Percentiles rank a stretch among this genome's conserved stretches.
Conservation (phyloP, 2,329 filamentous ascomycete genomes). For the Annulohypoxylon truncatum region DNA sequence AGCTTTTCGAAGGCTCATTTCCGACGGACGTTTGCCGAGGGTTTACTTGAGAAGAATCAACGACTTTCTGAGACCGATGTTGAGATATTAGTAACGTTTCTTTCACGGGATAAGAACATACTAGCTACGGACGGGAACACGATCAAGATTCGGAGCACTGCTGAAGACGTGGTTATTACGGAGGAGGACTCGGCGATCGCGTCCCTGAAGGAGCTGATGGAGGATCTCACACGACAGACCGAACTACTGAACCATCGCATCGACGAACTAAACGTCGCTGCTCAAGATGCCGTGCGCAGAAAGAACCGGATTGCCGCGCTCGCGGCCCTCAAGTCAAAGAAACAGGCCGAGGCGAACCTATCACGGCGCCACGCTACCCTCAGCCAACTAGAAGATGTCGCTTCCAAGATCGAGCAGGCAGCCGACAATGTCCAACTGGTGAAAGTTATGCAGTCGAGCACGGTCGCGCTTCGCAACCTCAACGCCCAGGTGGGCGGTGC, state of each 20-base stretch:
- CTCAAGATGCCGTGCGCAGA: slow-evolving; percentile 75
- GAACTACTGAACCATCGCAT: slow-evolving; percentile 74
- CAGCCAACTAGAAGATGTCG: slow-evolving; percentile 84
- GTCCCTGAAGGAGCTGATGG: slow-evolving; percentile 81
- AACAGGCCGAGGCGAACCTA: slow-evolving; percentile 80
- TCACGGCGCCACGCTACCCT: slow-evolving; percentile 78
- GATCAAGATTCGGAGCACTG: slow-evolving; percentile 75
- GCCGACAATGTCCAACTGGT: slow-evolving; percentile 86
- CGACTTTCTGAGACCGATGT: slow-evolving; percentile 72
- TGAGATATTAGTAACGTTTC: slow-evolving; percentile 75
- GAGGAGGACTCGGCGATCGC: slow-evolving; percentile 85
- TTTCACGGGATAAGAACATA: slow-evolving; percentile 73
- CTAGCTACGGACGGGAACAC: slow-evolving; percentile 73
- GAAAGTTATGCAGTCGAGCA: slow-evolving; percentile 82
- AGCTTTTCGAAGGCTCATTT: slow-evolving; percentile 77
- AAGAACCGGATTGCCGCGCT: slow-evolving; percentile 82
- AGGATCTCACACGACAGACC: slow-evolving; percentile 79
- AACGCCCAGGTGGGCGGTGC: slow-evolving; percentile 82
- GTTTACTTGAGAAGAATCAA: slow-evolving; percentile 60
- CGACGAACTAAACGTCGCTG: slow-evolving; percentile 70
- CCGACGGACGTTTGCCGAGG: slow-evolving; percentile 64
- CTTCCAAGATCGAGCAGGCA: slow-evolving; percentile 86
- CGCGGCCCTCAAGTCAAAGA: slow-evolving; percentile 83
- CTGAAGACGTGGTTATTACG: slow-evolving; percentile 67
- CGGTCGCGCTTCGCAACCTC: slow-evolving; percentile 76